Conservation (phyloP, 768 basidiomycete species). For the Ephemerocybe angulata region DNA sequence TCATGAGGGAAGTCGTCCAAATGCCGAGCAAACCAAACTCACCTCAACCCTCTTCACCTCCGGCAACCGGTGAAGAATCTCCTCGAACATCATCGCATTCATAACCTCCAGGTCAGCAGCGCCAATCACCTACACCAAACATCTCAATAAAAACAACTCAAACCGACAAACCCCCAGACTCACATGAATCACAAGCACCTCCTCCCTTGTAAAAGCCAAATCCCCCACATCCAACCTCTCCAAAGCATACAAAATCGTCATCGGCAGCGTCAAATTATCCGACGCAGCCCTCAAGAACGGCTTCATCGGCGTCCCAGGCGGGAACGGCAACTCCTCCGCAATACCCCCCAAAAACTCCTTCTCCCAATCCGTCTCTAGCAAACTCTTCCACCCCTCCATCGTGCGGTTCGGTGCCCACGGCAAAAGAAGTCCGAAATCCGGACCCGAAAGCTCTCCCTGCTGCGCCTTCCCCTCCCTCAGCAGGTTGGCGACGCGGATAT, state of each 20-base stretch:
- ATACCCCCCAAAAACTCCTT: slow-evolving; percentile 21
- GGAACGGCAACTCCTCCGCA: slow-evolving; percentile 3
- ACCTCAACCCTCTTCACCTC: slow-evolving; percentile 27
- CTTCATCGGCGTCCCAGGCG: slow-evolving; percentile 1
- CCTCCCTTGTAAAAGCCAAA: slow-evolving; percentile 25
- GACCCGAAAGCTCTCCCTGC: slow-evolving; percentile 4
- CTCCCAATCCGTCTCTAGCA: slow-evolving; percentile 24
- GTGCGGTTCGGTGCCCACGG: slow-evolving; percentile 30
- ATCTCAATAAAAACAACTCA: neutral
- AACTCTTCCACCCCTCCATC: slow-evolving; percentile 20
- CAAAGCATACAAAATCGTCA: slow-evolving; percentile 31
- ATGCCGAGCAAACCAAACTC: neutral
- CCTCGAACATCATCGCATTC: slow-evolving; percentile 25
- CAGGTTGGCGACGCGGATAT: slow-evolving; percentile 16
- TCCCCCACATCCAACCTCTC: slow-evolving; percentile 26
- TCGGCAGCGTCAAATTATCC: slow-evolving; percentile 26
- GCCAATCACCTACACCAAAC: slow-evolving; percentile 27
- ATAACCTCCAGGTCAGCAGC: slow-evolving; percentile 21
- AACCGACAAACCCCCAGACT: neutral
- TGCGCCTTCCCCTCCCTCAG: slow-evolving; percentile 13
- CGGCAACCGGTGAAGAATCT: slow-evolving; percentile 33
- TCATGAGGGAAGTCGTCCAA: neutral
- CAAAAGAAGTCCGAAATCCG: slow-evolving; percentile 11
- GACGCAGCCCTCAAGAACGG: slow-evolving; percentile 24
- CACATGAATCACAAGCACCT: slow-evolving; percentile 30